Evolutionary conservation across 345 rosid species (phyloP).

Genomic region (Isatis tinctoria): DNA sequence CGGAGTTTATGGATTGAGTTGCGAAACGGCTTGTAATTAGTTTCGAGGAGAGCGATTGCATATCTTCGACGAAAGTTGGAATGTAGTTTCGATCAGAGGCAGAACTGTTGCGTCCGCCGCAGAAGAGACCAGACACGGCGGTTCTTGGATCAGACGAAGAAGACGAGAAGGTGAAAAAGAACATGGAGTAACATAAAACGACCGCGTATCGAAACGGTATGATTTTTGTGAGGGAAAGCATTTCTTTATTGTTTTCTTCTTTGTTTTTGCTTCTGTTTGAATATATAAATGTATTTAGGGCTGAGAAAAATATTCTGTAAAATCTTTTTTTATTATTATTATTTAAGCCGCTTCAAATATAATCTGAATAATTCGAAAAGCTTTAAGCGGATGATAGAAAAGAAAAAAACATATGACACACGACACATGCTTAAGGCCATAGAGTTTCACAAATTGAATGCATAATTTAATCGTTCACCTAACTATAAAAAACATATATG

Average conservation of each 20-base stretch:
- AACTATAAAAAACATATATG: not conserved
- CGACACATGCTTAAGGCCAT: not conserved
- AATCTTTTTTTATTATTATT: not conserved
- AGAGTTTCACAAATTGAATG: not conserved
- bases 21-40: constrained; percentile 24
- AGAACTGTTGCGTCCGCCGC: constrained; percentile 16
- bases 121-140: constrained; percentile 15
- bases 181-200: not conserved
- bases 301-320: not conserved
- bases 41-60: constrained; percentile 25
- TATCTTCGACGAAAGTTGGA: constrained; percentile 23
- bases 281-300: not conserved
- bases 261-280: not conserved
- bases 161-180: not conserved
- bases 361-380: not conserved
- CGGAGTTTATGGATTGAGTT: constrained; percentile 15
- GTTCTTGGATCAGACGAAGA: constrained; percentile 15
- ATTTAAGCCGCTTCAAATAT: too few species aligned
- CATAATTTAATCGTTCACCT: not conserved
- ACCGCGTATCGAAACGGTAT: not conserved
- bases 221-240: not conserved
- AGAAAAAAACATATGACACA: not conserved
- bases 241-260: constrained; percentile 1
- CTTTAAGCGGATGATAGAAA: not conserved
- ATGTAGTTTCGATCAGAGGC: constrained; percentile 18